Conservation (phyloP, 2,329 filamentous ascomycete genomes). For the Ophiocordyceps sinensis region DNA sequence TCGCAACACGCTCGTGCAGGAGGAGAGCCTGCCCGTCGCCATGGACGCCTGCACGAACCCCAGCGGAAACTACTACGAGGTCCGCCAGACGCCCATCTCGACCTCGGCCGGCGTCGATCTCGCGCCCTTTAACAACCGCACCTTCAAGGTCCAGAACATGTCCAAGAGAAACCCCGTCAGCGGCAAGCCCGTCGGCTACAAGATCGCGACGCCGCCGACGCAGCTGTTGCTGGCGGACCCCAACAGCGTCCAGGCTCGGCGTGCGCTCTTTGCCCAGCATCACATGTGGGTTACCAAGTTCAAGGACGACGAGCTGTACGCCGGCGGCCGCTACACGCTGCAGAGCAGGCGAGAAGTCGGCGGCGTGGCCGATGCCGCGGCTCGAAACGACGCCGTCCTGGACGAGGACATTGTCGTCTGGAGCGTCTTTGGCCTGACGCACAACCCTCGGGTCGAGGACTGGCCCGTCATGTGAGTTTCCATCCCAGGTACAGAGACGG, state of each 20-base stretch:
- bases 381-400: constrained; percentile 28
- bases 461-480: constrained; percentile 48
- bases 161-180: constrained; percentile 25
- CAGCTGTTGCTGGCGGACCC: constrained; percentile 26
- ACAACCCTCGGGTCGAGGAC: constrained; percentile 51
- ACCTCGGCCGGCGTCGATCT: constrained; percentile 32
- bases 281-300: constrained; percentile 32
- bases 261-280: constrained; percentile 27
- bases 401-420: constrained; percentile 42
- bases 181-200: constrained; percentile 31
- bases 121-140: constrained; percentile 30
- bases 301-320: constrained; percentile 28
- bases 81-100: constrained; percentile 29
- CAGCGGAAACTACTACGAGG: constrained; percentile 28
- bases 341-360: constrained; percentile 21
- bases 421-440: constrained; percentile 46
- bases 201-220: constrained; percentile 24
- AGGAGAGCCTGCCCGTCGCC: constrained; percentile 27
- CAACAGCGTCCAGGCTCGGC: constrained; percentile 22
- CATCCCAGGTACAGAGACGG: too few species aligned
- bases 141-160: constrained; percentile 36
- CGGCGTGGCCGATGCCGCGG: constrained; percentile 23
- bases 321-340: constrained; percentile 27
- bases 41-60: constrained; percentile 28
- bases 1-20: constrained; percentile 35